Percentiles rank a stretch among this genome's conserved stretches.
Evolutionary conservation across 148 eudicot species (phyloP).

Genomic region (Heliosperma pusillum): DNA sequence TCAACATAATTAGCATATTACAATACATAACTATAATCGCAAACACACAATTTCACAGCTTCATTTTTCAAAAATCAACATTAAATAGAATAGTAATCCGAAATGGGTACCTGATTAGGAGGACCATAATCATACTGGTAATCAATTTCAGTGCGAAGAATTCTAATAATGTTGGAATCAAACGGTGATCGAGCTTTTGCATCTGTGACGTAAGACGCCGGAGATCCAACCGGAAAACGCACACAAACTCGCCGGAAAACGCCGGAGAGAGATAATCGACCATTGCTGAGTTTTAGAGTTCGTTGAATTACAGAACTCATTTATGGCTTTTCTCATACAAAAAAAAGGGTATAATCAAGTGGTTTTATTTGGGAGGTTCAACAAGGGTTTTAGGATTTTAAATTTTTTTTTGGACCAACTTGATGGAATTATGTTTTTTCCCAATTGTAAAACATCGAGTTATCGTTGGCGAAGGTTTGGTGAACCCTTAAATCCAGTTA

Average conservation of each 20-base stretch:
- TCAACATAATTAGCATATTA: neutral
- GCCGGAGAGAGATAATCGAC: neutral
- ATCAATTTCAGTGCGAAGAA: conserved; percentile 38
- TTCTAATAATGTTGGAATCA: conserved; percentile 38
- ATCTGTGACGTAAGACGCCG: conserved; percentile 15
- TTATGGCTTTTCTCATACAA: neutral
- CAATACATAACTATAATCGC: neutral
- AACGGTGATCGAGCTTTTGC: conserved; percentile 31
- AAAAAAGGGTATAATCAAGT: neutral
- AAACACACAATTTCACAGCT: neutral
- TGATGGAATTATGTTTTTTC: neutral
- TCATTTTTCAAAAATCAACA: neutral
- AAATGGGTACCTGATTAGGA: conserved; percentile 33
- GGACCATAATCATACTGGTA: conserved; percentile 42
- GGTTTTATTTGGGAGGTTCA: neutral
- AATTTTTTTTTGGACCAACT: neutral
- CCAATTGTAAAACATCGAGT: too few species aligned
- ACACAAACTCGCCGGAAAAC: neutral
- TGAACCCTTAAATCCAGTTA: too few species aligned
- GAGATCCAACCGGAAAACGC: conserved; percentile 12
- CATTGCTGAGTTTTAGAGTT: neutral
- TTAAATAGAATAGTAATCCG: neutral
- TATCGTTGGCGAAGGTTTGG: too few species aligned
- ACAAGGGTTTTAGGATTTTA: conserved; percentile 12
- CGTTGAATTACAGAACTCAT: conserved; percentile 2